Conservation (phyloP, 1,284 basidiomycete genomes). For the Mycosarcoma mackinlayi region DNA sequence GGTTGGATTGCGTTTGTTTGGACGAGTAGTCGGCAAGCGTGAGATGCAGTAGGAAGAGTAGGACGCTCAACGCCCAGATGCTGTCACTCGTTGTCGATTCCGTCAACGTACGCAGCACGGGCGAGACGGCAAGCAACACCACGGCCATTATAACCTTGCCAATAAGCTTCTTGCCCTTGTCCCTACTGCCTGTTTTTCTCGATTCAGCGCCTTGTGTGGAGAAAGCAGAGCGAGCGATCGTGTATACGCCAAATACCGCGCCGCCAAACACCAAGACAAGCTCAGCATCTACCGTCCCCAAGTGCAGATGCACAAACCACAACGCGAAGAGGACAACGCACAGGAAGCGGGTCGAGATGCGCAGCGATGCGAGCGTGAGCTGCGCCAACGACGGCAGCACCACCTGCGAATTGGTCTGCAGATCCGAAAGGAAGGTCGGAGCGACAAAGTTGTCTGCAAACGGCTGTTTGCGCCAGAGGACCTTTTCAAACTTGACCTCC, state of each 20-base stretch:
- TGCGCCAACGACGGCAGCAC: conserved; percentile 75
- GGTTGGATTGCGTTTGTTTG: conserved; percentile 14
- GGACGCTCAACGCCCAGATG: conserved; percentile 88
- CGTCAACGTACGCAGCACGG: conserved; percentile 89
- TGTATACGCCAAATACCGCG: background rate
- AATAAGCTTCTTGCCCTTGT: conserved; percentile 13
- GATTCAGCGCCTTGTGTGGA: background rate
- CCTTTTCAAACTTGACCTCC: conserved; percentile 76
- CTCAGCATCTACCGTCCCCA: conserved; percentile 21
- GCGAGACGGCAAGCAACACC: conserved; percentile 86
- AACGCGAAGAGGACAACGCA: conserved; percentile 46
- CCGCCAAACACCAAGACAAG: conserved; percentile 5
- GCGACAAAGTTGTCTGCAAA: conserved; percentile 89
- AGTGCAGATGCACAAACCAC: conserved; percentile 54
- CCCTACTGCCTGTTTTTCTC: background rate
- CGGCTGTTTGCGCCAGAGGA: conserved; percentile 83
- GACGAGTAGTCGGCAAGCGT: conserved; percentile 77
- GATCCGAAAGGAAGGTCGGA: conserved; percentile 79
- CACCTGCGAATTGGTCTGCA: conserved; percentile 69
- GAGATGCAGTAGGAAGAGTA: conserved; percentile 76
- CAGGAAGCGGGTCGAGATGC: conserved; percentile 50
- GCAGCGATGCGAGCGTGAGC: conserved; percentile 74
- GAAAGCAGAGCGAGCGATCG: background rate
- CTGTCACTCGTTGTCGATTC: conserved; percentile 95
- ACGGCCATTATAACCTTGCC: conserved; percentile 77